These are phyloP conservation scores for Galerina sulciceps DNA, from an alignment of 768 basidiomycete species.

Conservation along the genomic window DNA sequence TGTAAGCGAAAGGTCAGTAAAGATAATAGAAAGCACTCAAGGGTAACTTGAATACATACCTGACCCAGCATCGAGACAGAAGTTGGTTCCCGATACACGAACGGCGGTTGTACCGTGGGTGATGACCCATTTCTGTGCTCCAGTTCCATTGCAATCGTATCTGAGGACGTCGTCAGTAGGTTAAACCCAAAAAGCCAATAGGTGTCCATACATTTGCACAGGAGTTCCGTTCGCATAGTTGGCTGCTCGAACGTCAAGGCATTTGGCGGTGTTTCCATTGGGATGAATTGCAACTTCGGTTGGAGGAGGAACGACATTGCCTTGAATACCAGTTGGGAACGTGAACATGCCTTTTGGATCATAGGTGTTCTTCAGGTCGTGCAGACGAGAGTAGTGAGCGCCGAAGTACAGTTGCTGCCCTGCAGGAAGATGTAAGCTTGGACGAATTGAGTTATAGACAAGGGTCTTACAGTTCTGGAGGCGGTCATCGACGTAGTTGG, in stretches of 20 bases:
- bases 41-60: not conserved
- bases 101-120: slow-evolving; percentile 18
- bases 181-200: not conserved
- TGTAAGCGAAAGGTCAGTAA: not conserved
- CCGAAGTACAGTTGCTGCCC: slow-evolving; percentile 11
- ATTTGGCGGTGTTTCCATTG: slow-evolving; percentile 29
- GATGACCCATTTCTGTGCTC: slow-evolving; percentile 27
- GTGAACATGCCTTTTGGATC: slow-evolving; percentile 5
- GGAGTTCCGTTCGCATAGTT: slow-evolving; percentile 34
- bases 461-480: slow-evolving; percentile 34
- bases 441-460: not conserved
- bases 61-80: slow-evolving; percentile 27
- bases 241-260: slow-evolving; percentile 36
- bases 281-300: slow-evolving; percentile 25
- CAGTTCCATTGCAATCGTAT: slow-evolving; percentile 28
- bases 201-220: slow-evolving; percentile 33
- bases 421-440: not conserved
- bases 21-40: too few relatives aligned
- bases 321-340: slow-evolving; percentile 10
- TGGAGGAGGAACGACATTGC: slow-evolving; percentile 23
- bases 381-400: slow-evolving; percentile 6
- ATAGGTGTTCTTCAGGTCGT: slow-evolving; percentile 9
- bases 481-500: slow-evolving; percentile 45
- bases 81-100: slow-evolving; percentile 22
- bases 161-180: not conserved